Conservation (phyloP, 495 filamentous ascomycete genomes). For the Neurospora sp. region DNA sequence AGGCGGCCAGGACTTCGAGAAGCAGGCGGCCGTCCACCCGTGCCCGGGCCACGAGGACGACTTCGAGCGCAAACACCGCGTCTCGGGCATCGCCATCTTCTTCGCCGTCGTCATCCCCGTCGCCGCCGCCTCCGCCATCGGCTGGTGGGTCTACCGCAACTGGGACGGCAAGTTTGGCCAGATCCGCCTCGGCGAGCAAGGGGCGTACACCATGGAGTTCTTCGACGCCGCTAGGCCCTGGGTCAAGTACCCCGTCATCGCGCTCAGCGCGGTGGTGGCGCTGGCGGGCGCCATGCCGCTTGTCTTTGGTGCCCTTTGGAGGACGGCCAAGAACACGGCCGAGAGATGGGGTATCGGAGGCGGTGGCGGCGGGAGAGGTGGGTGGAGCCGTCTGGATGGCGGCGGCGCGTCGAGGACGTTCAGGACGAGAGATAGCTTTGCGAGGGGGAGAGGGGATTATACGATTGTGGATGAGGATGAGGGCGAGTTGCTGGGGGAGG, state of each 20-base stretch:
- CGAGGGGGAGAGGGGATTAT: constrained; percentile 76
- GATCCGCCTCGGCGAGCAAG: constrained; percentile 68
- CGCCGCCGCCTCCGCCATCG: constrained; percentile 52
- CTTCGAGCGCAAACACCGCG: constrained; percentile 55
- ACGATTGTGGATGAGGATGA: constrained; percentile 82
- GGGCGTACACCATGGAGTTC: constrained; percentile 13
- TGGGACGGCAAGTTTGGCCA: constrained; percentile 88
- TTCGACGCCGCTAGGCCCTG: constrained; percentile 58
- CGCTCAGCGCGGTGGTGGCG: constrained; percentile 51
- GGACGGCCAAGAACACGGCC: constrained; percentile 40
- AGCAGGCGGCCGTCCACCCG: constrained; percentile 39
- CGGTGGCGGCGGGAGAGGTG: constrained; percentile 20
- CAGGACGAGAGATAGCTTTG: constrained; percentile 76
- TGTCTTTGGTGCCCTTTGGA: constrained; percentile 55
- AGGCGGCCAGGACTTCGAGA: constrained; percentile 63
- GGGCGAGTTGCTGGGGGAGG: constrained; percentile 83
- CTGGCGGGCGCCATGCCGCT: constrained; percentile 72
- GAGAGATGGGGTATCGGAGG: constrained; percentile 31
- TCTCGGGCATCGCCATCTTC: constrained; percentile 70
- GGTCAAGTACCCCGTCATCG: constrained; percentile 67
- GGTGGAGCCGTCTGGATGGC: constrained; percentile 38
- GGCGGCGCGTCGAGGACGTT: constrained; percentile 48
- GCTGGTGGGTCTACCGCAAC: constrained; percentile 78
- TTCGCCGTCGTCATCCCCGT: constrained; percentile 67
- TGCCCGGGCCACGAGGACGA: constrained; percentile 74